Conservation (phyloP, 2,329 filamentous ascomycete genomes). For the Pestalotiopsis fici region DNA sequence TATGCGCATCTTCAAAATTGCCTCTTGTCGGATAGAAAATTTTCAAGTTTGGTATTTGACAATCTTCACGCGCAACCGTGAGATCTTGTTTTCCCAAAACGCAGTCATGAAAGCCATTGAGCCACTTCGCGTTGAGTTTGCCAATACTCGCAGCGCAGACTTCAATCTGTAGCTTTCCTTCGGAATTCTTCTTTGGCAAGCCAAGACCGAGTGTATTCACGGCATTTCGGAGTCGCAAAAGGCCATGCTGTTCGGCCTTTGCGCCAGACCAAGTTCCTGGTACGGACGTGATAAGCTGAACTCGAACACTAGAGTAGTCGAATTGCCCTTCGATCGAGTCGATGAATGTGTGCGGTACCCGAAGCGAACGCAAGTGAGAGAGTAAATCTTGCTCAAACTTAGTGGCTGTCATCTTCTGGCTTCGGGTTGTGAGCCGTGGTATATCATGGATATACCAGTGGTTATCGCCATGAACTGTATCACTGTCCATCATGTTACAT, state of each 20-base stretch:
- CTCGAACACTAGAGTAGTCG: slow-evolving; percentile 22
- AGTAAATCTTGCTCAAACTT: neutral
- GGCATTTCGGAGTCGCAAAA: slow-evolving; percentile 20
- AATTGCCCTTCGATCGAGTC: slow-evolving; percentile 20
- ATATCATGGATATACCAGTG: slow-evolving; percentile 29
- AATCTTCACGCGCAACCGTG: neutral
- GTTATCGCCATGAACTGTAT: slow-evolving; percentile 24
- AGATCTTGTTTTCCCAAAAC: slow-evolving; percentile 13
- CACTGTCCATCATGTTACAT: slow-evolving; percentile 26
- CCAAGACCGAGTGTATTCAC: slow-evolving; percentile 15
- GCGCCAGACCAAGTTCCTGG: slow-evolving; percentile 17
- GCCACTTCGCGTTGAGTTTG: slow-evolving; percentile 21
- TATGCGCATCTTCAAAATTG: neutral
- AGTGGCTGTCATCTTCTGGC: neutral
- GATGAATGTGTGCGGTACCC: slow-evolving; percentile 18
- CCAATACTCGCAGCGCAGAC: slow-evolving; percentile 23
- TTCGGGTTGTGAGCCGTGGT: slow-evolving; percentile 9
- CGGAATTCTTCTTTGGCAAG: slow-evolving; percentile 11
- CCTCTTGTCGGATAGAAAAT: neutral
- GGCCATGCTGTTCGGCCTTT: slow-evolving; percentile 20
- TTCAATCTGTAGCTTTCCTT: slow-evolving; percentile 18
- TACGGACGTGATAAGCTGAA: slow-evolving; percentile 21
- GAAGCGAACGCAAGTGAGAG: slow-evolving; percentile 10
- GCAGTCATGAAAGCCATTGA: slow-evolving; percentile 22
- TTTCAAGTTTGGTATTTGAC: neutral